These are phyloP conservation scores for Rhipidocladum racemiflorum DNA, from an alignment of 176 grass and related monocot genomes.

Conservation along the genomic window DNA sequence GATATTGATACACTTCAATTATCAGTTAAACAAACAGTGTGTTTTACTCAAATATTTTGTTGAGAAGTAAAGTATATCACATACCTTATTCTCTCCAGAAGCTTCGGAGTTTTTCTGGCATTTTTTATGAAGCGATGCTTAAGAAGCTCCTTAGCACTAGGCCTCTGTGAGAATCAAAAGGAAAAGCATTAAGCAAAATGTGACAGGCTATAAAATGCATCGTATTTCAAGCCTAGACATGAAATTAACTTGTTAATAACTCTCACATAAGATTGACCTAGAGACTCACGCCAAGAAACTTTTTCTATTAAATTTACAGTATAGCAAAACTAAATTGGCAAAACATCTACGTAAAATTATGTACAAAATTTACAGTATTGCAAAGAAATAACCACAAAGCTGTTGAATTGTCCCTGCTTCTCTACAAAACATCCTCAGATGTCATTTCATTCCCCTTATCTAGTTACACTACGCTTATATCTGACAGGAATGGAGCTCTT, in stretches of 20 bases:
- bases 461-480: background rate
- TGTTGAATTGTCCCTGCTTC: background rate
- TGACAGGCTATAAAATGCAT: background rate
- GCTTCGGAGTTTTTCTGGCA: slow-evolving; percentile 84
- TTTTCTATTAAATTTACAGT: slow-evolving; percentile 11
- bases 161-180: slow-evolving; percentile 63
- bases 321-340: slow-evolving; percentile 16
- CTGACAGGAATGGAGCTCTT: background rate
- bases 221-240: slow-evolving; percentile 15
- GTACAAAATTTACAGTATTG: background rate
- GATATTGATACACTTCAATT: slow-evolving; percentile 19
- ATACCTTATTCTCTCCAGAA: slow-evolving; percentile 98
- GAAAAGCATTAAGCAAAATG: slow-evolving; percentile 23
- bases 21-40: background rate
- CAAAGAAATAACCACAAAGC: background rate
- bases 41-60: slow-evolving; percentile 5
- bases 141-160: slow-evolving; percentile 96
- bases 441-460: background rate
- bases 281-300: background rate
- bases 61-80: background rate
- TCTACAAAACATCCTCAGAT: background rate
- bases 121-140: slow-evolving; percentile 96
- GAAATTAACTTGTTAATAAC: slow-evolving; percentile 10
- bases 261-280: slow-evolving; percentile 13
- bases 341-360: slow-evolving; percentile 3